A percentile compares a stretch with the other conserved stretches of the same genome.
These are phyloP conservation scores for Microcyclospora pomicola DNA, from an alignment of 2,329 filamentous ascomycete genomes.

Conservation along the genomic window DNA sequence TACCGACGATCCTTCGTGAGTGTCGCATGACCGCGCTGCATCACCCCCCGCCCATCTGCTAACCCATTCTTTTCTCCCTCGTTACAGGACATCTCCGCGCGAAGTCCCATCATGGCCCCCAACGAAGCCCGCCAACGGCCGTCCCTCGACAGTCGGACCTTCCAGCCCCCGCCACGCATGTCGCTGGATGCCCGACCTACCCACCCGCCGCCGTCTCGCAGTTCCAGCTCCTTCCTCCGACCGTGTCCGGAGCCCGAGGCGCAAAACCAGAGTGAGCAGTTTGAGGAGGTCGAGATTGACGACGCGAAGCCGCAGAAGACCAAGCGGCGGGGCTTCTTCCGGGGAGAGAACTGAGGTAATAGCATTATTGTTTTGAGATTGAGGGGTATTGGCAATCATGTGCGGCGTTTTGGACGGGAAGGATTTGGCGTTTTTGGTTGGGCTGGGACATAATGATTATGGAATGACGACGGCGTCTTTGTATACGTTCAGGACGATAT, in stretches of 20 bases:
- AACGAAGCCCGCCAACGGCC: slow-evolving; percentile 50
- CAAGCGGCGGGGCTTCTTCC: slow-evolving; percentile 67
- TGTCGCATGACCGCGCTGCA: slow-evolving; percentile 10
- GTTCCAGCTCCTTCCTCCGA: slow-evolving; percentile 18
- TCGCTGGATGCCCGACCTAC: slow-evolving; percentile 59
- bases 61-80: slow-evolving; percentile 1
- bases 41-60: neutral
- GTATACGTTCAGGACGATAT: too few relatives aligned
- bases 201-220: slow-evolving; percentile 33
- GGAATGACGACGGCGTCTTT: too few relatives aligned
- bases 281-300: slow-evolving; percentile 85
- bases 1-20: slow-evolving; percentile 89
- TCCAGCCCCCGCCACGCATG: slow-evolving; percentile 44
- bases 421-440: too few relatives aligned
- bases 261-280: slow-evolving; percentile 32
- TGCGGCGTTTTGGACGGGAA: too few relatives aligned
- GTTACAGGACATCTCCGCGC: slow-evolving; percentile 72
- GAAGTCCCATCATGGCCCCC: slow-evolving; percentile 54
- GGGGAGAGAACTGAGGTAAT: too few relatives aligned
- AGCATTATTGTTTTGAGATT: neutral
- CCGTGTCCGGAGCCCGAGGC: slow-evolving; percentile 19
- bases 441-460: too few relatives aligned
- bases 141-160: slow-evolving; percentile 59
- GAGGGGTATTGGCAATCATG: too few relatives aligned
- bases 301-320: slow-evolving; percentile 48